Evolutionary conservation across 163 green algal genomes (phyloP), one percentile per base, ranked within the genome.

Genomic region (Prototheca wickerhamii): DNA sequence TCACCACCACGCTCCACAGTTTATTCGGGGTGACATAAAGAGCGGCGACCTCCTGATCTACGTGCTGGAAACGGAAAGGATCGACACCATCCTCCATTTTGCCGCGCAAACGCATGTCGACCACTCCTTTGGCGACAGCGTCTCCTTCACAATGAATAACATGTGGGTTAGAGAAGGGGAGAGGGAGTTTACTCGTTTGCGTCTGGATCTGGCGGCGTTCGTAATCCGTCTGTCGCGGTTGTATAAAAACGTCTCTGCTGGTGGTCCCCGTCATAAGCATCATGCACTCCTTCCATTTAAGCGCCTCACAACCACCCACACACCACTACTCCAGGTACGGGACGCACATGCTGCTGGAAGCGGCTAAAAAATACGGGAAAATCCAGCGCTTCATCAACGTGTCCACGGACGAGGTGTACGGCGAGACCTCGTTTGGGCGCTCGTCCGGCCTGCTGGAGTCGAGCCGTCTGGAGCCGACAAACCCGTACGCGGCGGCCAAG

Each of bases 101-200:
- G 89, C 89, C 25, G 89, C 89, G 4, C 87, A 97, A 85, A 98
- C 92, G 7, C 94, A 99, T 72, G 94, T 98, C 3, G 94, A 99
- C 76, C 95, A 97, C 76, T 95, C 84, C 4, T 99, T 99, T 73
- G 91, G 92, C 23, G 99, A 99, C 82, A 90, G 76, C 7, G 72
- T 97, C 49, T 83, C 86, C n/a, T 99, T 99, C 78, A 99, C 94
- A 8, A 91, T 90, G 74, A 95, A 95, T 80, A 96, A 96, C 79
- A 95, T 86, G 68, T 68, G 31, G 20, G 58, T 35, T n/a, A n/a
- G n/a, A n/a, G n/a, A n/a, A n/a, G n/a, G n/a, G n/a, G n/a, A n/a
- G n/a, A n/a, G n/a, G n/a, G n/a, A n/a, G n/a, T n/a, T n/a, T n/a
- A n/a, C n/a, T n/a, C n/a, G n/a, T n/a, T n/a, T n/a, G n/a, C n/a